Conservation (phyloP, 768 basidiomycete species). For the Pisolithus albus region DNA sequence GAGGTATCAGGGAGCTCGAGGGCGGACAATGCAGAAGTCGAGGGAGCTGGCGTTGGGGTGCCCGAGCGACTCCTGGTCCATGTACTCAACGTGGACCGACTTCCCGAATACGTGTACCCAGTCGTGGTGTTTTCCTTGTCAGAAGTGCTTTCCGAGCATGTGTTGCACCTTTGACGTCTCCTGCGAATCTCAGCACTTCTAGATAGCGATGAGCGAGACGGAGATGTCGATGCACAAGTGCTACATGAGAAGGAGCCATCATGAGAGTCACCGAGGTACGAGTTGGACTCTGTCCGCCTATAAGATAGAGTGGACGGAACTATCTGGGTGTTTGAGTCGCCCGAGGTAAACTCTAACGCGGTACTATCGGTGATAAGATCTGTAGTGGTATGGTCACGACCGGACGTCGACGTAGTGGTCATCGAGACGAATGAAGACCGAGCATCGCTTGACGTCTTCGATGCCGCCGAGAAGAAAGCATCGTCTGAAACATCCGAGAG, state of each 20-base stretch:
- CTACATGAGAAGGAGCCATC: constrained; percentile 31
- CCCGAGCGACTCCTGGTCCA: constrained; percentile 29
- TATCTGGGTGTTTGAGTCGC: constrained; percentile 37
- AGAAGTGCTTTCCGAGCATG: constrained; percentile 36
- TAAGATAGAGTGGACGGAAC: constrained; percentile 47
- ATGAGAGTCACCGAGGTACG: constrained; percentile 52
- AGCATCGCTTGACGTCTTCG: constrained; percentile 27
- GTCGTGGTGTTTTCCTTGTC: constrained; percentile 52
- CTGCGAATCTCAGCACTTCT: constrained; percentile 54
- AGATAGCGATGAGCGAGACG: constrained; percentile 46
- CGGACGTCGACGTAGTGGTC: constrained; percentile 25
- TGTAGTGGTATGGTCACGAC: constrained; percentile 21
- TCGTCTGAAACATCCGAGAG: constrained; percentile 36
- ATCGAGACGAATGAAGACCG: constrained; percentile 33
- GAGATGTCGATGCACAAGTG: constrained; percentile 34
- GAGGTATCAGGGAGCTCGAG: constrained; percentile 28
- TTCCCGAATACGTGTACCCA: constrained; percentile 28
- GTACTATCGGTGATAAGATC: constrained; percentile 35
- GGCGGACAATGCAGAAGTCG: constrained; percentile 21
- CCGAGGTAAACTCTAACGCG: constrained; percentile 31
- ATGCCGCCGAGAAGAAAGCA: constrained; percentile 40
- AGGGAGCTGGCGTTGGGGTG: constrained; percentile 28
- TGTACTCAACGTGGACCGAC: constrained; percentile 27
- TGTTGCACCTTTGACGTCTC: constrained; percentile 34
- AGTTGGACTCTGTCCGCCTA: constrained; percentile 46